A percentile compares a stretch with the other conserved stretches of the same genome.
Conservation (phyloP, 1,139 yeast species). For the Diutina ranongensis region DNA sequence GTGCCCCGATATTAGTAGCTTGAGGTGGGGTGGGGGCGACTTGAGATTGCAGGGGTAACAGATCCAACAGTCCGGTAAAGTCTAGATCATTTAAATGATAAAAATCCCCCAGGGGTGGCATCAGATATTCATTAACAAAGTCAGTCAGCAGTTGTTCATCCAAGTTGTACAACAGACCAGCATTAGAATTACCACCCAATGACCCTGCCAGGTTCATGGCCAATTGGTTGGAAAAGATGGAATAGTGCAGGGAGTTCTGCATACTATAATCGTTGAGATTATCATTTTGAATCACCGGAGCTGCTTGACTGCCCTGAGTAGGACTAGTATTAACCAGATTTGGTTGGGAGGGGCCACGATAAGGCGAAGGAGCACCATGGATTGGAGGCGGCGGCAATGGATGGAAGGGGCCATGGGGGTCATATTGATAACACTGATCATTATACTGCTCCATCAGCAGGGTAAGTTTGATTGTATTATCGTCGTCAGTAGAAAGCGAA, state of each 20-base stretch:
- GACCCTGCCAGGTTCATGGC: slow-evolving; percentile 1
- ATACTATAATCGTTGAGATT: not conserved
- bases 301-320: not conserved
- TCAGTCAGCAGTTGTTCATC: slow-evolving; percentile 6
- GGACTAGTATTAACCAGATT: not conserved
- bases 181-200: not conserved
- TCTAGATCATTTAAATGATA: not conserved
- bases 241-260: slow-evolving; percentile 1
- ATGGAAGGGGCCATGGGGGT: not conserved
- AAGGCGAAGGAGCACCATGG: not conserved
- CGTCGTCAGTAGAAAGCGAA: slow-evolving; percentile 4
- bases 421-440: slow-evolving; percentile 4
- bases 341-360: not conserved
- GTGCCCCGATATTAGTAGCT: not conserved
- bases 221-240: slow-evolving; percentile 3
- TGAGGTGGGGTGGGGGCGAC: not conserved
- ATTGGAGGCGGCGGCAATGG: slow-evolving; percentile 5
- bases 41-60: not conserved
- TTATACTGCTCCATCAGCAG: not conserved
- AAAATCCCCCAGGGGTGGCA: not conserved
- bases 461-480: not conserved
- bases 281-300: not conserved
- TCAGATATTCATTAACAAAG: not conserved
- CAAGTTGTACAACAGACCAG: slow-evolving; percentile 1
- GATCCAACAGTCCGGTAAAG: slow-evolving; percentile 2